phyloP scores from a whole-genome alignment of 306 rosid species.

The Sophora flavescens region DNA sequence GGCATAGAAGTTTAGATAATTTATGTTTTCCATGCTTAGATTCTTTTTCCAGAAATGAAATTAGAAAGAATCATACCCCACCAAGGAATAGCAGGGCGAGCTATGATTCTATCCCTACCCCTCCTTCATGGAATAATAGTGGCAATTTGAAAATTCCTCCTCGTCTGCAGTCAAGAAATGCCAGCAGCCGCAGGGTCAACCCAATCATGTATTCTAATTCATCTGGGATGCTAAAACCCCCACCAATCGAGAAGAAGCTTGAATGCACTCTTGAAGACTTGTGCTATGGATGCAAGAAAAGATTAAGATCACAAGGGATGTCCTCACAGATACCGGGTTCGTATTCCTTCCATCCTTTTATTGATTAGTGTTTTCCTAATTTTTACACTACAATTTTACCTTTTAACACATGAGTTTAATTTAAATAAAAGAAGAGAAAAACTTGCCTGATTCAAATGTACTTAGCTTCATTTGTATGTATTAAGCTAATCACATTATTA shows the following conservation, averaged over 20 bases:
- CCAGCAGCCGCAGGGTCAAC: slow-evolving; percentile 42
- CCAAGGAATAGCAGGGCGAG: slow-evolving; percentile 35
- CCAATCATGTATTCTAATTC: slow-evolving; percentile 85
- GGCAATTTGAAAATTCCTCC: slow-evolving; percentile 15
- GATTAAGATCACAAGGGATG: slow-evolving; percentile 69
- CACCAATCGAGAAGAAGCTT: slow-evolving; percentile 69
- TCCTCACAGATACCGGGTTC: slow-evolving; percentile 65
- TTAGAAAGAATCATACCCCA: slow-evolving; percentile 29
- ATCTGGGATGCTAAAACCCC: slow-evolving; percentile 74
- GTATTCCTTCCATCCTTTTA: slow-evolving; percentile 24
- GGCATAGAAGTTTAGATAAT: slow-evolving; percentile 42
- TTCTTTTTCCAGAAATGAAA: slow-evolving; percentile 45
- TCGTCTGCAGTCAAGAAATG: background rate
- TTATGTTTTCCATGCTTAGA: slow-evolving; percentile 34
- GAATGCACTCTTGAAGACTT: slow-evolving; percentile 90
- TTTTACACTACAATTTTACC: background rate
- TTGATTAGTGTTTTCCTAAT: background rate
- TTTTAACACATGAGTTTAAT: too few relatives aligned
- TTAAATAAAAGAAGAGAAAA: too few relatives aligned
- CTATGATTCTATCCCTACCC: slow-evolving; percentile 3
- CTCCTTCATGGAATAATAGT: slow-evolving; percentile 32
- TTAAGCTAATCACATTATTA: too few relatives aligned
- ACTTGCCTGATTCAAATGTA: too few relatives aligned
- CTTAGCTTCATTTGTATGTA: too few relatives aligned
- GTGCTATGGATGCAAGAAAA: slow-evolving; percentile 81